Evolutionary conservation across 179 eudicot species (phyloP).

Genomic region (Silene vulgaris): DNA sequence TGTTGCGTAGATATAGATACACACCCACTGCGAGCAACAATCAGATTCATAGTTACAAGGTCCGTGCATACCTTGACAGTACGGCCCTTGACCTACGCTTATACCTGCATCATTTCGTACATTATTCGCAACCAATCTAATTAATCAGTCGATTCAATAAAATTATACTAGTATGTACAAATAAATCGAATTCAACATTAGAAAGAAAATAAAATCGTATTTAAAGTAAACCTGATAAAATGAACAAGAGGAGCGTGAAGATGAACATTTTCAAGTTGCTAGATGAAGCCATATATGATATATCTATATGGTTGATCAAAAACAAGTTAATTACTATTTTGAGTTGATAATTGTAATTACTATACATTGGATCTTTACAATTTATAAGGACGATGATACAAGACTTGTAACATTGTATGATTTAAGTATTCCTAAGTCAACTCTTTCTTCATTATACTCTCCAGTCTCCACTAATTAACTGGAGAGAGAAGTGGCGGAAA

Average conservation of each 20-base stretch:
- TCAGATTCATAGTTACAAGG: conserved; percentile 2
- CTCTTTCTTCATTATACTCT: not conserved
- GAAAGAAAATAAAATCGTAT: not conserved
- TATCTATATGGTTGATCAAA: no score
- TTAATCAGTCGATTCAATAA: not conserved
- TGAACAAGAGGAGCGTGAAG: not conserved
- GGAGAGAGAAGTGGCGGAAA: no score
- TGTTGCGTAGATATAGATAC: no score
- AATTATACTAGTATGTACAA: no score
- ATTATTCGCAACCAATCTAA: not conserved
- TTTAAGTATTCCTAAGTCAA: not conserved
- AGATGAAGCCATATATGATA: not conserved
- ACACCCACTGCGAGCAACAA: not conserved
- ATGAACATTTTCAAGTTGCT: conserved; percentile 1
- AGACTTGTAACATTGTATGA: not conserved
- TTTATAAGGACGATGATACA: not conserved
- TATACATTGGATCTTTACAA: not conserved
- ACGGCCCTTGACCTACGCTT: not conserved
- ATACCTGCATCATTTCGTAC: not conserved
- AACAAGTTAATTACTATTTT: no score
- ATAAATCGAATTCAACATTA: no score
- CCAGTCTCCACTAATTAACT: no score
- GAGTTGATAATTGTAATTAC: no score
- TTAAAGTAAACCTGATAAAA: conserved; percentile 2
- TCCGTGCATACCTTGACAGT: not conserved